These are phyloP conservation scores for Neonectria sp. DNA, from an alignment of 2,329 filamentous ascomycete genomes.

Conservation along the genomic window DNA sequence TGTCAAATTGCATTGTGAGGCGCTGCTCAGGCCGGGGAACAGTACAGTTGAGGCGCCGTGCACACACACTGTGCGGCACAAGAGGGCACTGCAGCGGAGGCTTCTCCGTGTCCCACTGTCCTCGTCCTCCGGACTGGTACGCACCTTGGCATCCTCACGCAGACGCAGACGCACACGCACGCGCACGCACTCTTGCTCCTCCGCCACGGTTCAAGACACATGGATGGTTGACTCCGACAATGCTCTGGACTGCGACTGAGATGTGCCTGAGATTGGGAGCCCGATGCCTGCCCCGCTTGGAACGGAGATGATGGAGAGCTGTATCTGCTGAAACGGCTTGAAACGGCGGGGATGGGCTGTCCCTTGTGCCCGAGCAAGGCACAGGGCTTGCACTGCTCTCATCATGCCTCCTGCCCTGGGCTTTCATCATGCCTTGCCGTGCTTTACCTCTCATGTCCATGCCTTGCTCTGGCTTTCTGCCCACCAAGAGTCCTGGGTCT, in stretches of 20 bases:
- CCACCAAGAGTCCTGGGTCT: constrained; percentile 15
- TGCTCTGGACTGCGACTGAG: constrained; percentile 5
- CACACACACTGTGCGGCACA: constrained; percentile 18
- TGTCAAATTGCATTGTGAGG: constrained; percentile 15
- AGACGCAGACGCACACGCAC: neutral
- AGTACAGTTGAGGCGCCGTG: constrained; percentile 14
- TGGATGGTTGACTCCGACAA: neutral
- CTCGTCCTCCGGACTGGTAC: neutral
- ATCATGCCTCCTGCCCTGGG: constrained; percentile 18
- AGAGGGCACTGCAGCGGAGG: neutral
- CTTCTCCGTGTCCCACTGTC: constrained; percentile 3
- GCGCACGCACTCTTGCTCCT: neutral
- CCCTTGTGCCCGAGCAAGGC: constrained; percentile 20
- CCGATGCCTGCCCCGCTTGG: constrained; percentile 39
- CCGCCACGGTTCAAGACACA: neutral
- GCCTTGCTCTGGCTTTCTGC: constrained; percentile 14
- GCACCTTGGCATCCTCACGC: neutral
- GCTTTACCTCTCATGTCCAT: neutral
- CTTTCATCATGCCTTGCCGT: constrained; percentile 32
- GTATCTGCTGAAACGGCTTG: constrained; percentile 46
- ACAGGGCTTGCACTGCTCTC: constrained; percentile 17
- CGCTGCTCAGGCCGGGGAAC: constrained; percentile 14
- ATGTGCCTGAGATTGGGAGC: constrained; percentile 32
- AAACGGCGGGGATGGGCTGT: constrained; percentile 40
- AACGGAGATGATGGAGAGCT: constrained; percentile 28